Evolutionary conservation across 1,139 yeast species (phyloP).

Genomic region (Arxiozyma heterogenica): DNA sequence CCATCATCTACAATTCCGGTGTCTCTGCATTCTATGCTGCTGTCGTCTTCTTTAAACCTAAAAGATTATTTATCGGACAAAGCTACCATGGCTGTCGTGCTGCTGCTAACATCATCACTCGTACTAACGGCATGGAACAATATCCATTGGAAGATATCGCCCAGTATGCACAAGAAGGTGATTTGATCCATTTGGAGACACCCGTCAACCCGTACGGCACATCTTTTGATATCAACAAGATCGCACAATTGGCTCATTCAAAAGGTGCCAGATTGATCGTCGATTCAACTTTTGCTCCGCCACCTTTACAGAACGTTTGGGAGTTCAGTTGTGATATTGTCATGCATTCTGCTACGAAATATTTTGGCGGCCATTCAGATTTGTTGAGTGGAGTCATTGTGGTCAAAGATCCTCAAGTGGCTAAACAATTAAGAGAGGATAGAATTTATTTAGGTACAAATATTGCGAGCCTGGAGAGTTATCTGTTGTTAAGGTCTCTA

Average conservation of each 20-base stretch:
- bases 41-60: slow-evolving; percentile 63
- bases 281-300: slow-evolving; percentile 90
- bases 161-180: slow-evolving; percentile 51
- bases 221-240: slow-evolving; percentile 52
- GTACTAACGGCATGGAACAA: slow-evolving; percentile 52
- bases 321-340: slow-evolving; percentile 72
- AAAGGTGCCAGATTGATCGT: slow-evolving; percentile 60
- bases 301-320: slow-evolving; percentile 81
- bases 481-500: slow-evolving; percentile 63
- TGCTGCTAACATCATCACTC: slow-evolving; percentile 50
- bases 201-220: slow-evolving; percentile 83
- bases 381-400: slow-evolving; percentile 71
- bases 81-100: slow-evolving; percentile 83
- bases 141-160: slow-evolving; percentile 45
- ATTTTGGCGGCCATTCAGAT: slow-evolving; percentile 92
- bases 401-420: slow-evolving; percentile 44
- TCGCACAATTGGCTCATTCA: slow-evolving; percentile 59
- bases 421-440: slow-evolving; percentile 44
- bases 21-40: slow-evolving; percentile 74
- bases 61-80: slow-evolving; percentile 61
- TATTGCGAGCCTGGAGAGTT: slow-evolving; percentile 68
- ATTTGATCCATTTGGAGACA: slow-evolving; percentile 73
- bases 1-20: slow-evolving; percentile 69
- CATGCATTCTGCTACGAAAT: slow-evolving; percentile 86
- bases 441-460: slow-evolving; percentile 68